These are phyloP conservation scores for Lonicera japonica DNA, from an alignment of 129 eudicot genomes.

Conservation along the genomic window DNA sequence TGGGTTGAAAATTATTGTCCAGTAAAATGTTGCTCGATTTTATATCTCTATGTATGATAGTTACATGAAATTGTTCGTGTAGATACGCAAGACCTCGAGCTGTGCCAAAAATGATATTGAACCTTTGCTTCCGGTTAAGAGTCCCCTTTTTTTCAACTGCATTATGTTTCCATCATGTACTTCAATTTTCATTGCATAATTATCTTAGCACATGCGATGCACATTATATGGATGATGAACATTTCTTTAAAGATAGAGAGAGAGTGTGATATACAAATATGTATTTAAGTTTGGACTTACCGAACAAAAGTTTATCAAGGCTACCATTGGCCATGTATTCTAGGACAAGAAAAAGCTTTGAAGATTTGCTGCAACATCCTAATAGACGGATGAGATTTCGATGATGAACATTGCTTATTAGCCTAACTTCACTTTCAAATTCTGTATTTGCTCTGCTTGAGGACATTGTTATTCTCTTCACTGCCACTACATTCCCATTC, in stretches of 20 bases:
- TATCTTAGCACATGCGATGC: background rate
- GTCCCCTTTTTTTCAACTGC: conserved; percentile 52
- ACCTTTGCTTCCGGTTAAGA: conserved; percentile 58
- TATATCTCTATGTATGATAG: conserved; percentile 72
- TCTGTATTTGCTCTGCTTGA: conserved; percentile 43
- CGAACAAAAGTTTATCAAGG: conserved; percentile 62
- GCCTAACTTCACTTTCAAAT: conserved; percentile 61
- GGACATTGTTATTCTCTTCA: conserved; percentile 43
- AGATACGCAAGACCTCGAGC: conserved; percentile 75
- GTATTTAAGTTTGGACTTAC: conserved; percentile 19
- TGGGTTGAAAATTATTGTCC: conserved; percentile 55
- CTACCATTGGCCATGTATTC: conserved; percentile 78
- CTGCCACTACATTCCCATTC: conserved; percentile 56
- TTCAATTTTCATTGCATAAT: no score
- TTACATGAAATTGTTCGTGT: conserved; percentile 64
- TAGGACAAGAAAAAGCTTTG: conserved; percentile 55
- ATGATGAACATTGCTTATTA: conserved; percentile 72
- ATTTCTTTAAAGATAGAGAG: no score
- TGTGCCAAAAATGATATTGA: conserved; percentile 51
- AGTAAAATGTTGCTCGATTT: conserved; percentile 69
- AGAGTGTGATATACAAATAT: no score
- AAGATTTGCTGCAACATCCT: conserved; percentile 59
- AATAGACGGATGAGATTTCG: conserved; percentile 69
- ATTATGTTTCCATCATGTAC: background rate
- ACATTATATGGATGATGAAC: no score